Conservation (phyloP, 2,329 filamentous ascomycete species). For the Exophiala xenobiotica region DNA sequence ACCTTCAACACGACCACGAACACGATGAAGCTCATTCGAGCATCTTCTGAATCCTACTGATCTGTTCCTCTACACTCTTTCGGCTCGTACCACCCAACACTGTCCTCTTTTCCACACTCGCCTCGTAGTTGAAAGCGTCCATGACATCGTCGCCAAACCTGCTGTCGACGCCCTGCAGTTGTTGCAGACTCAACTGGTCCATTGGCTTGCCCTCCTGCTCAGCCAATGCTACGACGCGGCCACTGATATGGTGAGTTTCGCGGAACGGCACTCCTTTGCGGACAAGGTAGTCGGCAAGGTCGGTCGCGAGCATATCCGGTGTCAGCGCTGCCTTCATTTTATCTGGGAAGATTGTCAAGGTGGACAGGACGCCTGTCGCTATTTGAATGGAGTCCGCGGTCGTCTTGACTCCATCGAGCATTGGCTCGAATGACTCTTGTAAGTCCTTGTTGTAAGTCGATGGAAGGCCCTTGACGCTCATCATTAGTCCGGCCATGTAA, state of each 20-base stretch:
- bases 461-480: constrained; percentile 71
- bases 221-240: constrained; percentile 67
- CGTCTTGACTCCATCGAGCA: constrained; percentile 79
- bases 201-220: constrained; percentile 67
- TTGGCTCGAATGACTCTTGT: constrained; percentile 84
- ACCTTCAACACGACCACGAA: background rate
- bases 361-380: constrained; percentile 75
- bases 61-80: constrained; percentile 64
- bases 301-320: constrained; percentile 75
- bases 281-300: constrained; percentile 50
- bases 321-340: constrained; percentile 78
- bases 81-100: constrained; percentile 78
- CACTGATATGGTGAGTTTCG: constrained; percentile 76
- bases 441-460: constrained; percentile 89
- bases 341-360: constrained; percentile 66
- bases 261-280: constrained; percentile 66
- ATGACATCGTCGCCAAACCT: constrained; percentile 71
- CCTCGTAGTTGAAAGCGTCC: constrained; percentile 70
- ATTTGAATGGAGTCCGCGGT: constrained; percentile 78
- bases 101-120: constrained; percentile 74
- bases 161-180: constrained; percentile 65
- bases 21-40: constrained; percentile 1
- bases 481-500: constrained; percentile 77
- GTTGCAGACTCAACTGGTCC: constrained; percentile 65
- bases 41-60: constrained; percentile 13